Evolutionary conservation across 2,329 filamentous ascomycete species (phyloP).

Genomic region (Orbilia quercus): DNA sequence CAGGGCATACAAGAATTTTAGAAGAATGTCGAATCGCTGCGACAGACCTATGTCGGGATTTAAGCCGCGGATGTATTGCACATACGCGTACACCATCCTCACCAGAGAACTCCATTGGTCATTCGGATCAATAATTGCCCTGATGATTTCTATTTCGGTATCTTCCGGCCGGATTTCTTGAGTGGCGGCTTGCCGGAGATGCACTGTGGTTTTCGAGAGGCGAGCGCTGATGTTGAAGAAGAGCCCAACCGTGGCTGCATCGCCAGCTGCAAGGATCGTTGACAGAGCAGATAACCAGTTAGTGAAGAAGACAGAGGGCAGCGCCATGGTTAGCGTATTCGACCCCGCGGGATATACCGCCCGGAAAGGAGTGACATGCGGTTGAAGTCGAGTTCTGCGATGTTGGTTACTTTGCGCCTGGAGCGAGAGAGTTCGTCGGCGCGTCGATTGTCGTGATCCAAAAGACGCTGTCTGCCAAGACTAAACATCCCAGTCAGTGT

Average conservation of each 20-base stretch:
- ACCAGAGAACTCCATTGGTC: conserved; percentile 47
- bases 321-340: conserved; percentile 23
- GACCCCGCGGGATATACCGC: conserved; percentile 5
- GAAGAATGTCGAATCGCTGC: conserved; percentile 40
- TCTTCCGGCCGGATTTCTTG: conserved; percentile 25
- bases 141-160: conserved; percentile 31
- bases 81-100: conserved; percentile 51
- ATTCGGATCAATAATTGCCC: conserved; percentile 35
- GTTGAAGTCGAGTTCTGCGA: background rate
- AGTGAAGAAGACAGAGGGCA: conserved; percentile 13
- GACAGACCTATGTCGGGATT: conserved; percentile 23
- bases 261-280: conserved; percentile 28
- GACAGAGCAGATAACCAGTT: conserved; percentile 38
- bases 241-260: conserved; percentile 27
- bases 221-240: conserved; percentile 42
- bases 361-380: conserved; percentile 33
- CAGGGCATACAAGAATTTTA: conserved; percentile 43
- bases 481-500: background rate
- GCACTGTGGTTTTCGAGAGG: conserved; percentile 24
- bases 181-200: conserved; percentile 25
- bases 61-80: conserved; percentile 42
- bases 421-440: background rate
- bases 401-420: background rate
- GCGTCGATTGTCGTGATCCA: background rate
- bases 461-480: no score